A percentile compares a stretch with the other conserved stretches of the same genome.
phyloP scores from a whole-genome alignment of 768 basidiomycete genomes.

The Daedaleopsis sinensis region DNA sequence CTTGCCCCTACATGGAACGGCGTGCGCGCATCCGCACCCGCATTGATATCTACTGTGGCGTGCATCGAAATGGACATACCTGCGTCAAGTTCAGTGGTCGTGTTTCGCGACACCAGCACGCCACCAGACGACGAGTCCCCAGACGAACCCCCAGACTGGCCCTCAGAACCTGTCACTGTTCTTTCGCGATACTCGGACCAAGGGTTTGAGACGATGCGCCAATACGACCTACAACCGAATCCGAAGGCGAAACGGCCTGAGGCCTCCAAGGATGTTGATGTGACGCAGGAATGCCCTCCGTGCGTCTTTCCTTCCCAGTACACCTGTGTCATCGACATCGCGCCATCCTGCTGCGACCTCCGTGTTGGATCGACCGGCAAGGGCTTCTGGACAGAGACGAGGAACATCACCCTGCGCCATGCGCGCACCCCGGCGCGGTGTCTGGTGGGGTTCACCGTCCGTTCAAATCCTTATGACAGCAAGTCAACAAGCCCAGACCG shows the following conservation, averaged over 20 bases:
- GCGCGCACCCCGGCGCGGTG: conserved; percentile 34
- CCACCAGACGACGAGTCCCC: conserved; percentile 22
- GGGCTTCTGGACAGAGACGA: conserved; percentile 41
- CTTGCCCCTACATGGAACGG: conserved; percentile 23
- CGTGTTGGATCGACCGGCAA: conserved; percentile 34
- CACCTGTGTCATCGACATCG: conserved; percentile 26
- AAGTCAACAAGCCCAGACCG: conserved; percentile 3
- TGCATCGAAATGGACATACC: conserved; percentile 25
- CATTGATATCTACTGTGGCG: conserved; percentile 9
- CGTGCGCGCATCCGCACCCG: conserved; percentile 8
- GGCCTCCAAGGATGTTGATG: neutral
- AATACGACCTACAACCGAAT: conserved; percentile 35
- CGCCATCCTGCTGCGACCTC: conserved; percentile 34
- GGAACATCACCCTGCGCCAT: conserved; percentile 32
- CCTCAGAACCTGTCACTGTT: conserved; percentile 35
- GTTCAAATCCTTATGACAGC: conserved; percentile 7
- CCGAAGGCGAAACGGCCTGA: conserved; percentile 7
- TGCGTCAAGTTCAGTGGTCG: conserved; percentile 32
- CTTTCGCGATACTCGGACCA: conserved; percentile 29
- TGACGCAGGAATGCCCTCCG: conserved; percentile 19
- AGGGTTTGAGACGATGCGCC: conserved; percentile 30
- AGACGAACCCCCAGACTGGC: conserved; percentile 31
- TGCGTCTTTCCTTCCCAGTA: conserved; percentile 30
- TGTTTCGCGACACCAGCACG: conserved; percentile 22
- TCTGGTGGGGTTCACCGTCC: conserved; percentile 35